Evolutionary conservation across 164 flowering plant species (phyloP), one percentile per base, ranked within the genome.

Genomic region (Vitis vinifera): DNA sequence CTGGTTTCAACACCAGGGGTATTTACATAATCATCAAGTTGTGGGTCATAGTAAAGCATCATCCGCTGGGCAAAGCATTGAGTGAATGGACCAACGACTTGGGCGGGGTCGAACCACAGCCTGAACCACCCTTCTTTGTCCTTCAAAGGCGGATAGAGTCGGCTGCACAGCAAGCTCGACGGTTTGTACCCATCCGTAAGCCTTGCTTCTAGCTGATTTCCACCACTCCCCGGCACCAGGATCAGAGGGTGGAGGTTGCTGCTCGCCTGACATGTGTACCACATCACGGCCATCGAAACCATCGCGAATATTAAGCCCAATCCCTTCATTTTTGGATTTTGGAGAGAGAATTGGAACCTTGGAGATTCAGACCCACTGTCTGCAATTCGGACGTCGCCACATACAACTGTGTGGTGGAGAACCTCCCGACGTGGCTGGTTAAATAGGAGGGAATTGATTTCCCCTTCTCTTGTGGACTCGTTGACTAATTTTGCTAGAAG

Each of bases 201-300:
- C 76, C 93, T 71, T 0, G 84, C 97, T 68, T 94, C 98, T 9
- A 94, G 78, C 71, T 92, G 98, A 83, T 90, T 94, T 17, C 97
- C 98, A 1, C 98, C 98, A 50, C 17, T 83, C 1, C 98, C 97
- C 0, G 98, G 98, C 1, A 94, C 85, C 55, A 94, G 71, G 61
- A 94, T 76, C 65, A 94, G 19, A n/a, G 98, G 98, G 74, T 91
- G 83, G 31, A 86, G 79, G 17, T 69, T 69, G 59, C 64, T 73
- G 66, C 27, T 44, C 1, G 77, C 79, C n/a, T 75, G 82, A 67
- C 84, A 86, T 62, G 77, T 59, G 77, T 27, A 81, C 57, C 76
- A 0, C 81, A 78, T 69, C 73, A 74, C n/a, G 3, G 77, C 73
- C 76, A 71, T 59, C 27, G 60, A 17, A 8, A 65, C 27, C 53